A percentile compares a stretch with the other conserved stretches of the same genome.
Conservation (phyloP, 2,329 filamentous ascomycete genomes). For the Talaromyces funiculosus region DNA sequence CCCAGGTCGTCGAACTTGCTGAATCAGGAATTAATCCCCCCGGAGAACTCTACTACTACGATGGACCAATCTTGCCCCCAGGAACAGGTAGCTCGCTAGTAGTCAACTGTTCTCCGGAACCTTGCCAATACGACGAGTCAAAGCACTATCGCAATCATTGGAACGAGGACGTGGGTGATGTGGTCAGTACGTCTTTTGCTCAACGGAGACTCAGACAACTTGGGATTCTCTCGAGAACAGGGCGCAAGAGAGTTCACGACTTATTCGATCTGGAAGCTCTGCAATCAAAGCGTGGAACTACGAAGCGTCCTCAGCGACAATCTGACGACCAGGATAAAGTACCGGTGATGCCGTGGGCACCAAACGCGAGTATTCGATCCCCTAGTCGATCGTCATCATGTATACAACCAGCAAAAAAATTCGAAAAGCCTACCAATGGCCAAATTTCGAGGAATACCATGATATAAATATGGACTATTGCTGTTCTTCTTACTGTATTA, state of each 20-base stretch:
- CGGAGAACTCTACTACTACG: constrained; percentile 13
- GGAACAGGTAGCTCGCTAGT: background rate
- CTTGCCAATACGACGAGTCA: background rate
- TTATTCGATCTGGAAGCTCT: constrained; percentile 20
- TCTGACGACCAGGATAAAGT: constrained; percentile 9
- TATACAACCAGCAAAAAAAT: background rate
- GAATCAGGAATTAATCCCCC: constrained; percentile 1
- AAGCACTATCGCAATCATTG: background rate
- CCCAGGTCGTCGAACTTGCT: background rate
- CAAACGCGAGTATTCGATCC: constrained; percentile 17
- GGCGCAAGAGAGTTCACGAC: constrained; percentile 18
- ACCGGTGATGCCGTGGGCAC: constrained; percentile 21
- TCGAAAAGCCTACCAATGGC: background rate
- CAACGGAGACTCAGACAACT: constrained; percentile 14
- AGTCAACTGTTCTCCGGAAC: background rate
- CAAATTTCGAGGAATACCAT: background rate
- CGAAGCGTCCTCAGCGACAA: background rate
- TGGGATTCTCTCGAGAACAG: constrained; percentile 10
- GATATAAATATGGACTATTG: background rate
- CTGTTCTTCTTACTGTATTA: background rate
- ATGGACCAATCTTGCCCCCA: constrained; percentile 1
- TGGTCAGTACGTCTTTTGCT: constrained; percentile 5
- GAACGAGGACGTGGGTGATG: constrained; percentile 3
- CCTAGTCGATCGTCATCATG: background rate
- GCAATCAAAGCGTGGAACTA: background rate